These are phyloP conservation scores for Biscogniauxia mediterranea DNA, from an alignment of 2,329 filamentous ascomycete species.

Conservation along the genomic window DNA sequence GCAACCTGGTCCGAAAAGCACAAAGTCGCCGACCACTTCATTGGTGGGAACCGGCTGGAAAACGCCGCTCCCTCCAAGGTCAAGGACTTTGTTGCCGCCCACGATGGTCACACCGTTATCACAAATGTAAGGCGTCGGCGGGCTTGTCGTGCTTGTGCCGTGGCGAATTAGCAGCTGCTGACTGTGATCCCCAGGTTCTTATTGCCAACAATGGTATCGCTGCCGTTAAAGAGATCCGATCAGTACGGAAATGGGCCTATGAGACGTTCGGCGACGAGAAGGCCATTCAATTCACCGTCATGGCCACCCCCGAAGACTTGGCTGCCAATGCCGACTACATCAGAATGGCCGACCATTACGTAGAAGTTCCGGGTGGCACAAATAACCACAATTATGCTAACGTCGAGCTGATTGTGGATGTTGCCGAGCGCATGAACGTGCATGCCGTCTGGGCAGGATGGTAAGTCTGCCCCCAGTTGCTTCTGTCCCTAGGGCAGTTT, in stretches of 20 bases:
- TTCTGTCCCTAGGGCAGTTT: background rate
- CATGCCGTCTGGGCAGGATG: slow-evolving; percentile 99
- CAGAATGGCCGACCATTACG: slow-evolving; percentile 98
- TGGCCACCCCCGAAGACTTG: slow-evolving; percentile 98
- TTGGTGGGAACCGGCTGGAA: slow-evolving; percentile 85
- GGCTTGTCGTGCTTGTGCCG: background rate
- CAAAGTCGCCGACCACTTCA: slow-evolving; percentile 88
- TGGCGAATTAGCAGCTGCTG: slow-evolving; percentile 6
- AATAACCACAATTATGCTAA: slow-evolving; percentile 99
- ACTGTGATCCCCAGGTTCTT: slow-evolving; percentile 63
- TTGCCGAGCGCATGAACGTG: slow-evolving; percentile 97
- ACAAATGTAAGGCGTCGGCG: slow-evolving; percentile 70
- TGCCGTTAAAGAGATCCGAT: slow-evolving; percentile 98
- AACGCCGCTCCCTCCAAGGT: slow-evolving; percentile 81
- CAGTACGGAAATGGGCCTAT: slow-evolving; percentile 99
- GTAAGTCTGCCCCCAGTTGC: slow-evolving; percentile 52
- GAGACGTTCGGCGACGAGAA: slow-evolving; percentile 98
- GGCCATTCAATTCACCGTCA: slow-evolving; percentile 98
- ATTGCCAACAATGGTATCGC: slow-evolving; percentile 99
- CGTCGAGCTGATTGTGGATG: slow-evolving; percentile 97
- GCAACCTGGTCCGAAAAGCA: slow-evolving; percentile 76
- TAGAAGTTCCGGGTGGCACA: slow-evolving; percentile 96
- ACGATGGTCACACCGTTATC: slow-evolving; percentile 96
- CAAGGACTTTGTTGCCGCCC: slow-evolving; percentile 89
- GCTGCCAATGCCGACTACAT: slow-evolving; percentile 99